Evolutionary conservation across 2,329 filamentous ascomycete genomes (phyloP), one percentile per base, ranked within the genome.

Genomic region (Ophiostoma sp.): DNA sequence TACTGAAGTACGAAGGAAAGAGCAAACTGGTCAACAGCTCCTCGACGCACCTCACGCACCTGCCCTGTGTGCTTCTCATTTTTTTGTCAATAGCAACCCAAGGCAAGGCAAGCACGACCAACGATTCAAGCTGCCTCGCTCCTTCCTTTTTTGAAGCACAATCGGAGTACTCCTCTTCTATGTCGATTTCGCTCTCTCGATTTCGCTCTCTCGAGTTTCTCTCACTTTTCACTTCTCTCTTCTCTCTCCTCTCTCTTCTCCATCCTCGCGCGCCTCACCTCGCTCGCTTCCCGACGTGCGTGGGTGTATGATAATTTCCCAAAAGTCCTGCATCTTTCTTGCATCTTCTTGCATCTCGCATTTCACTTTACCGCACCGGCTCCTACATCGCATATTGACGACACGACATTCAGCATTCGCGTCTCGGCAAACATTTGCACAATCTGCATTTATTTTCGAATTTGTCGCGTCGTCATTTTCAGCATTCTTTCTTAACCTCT

Each of bases 11-110:
- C 9, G 61, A 45, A 28, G 11, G 36, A 45, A 66, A 66, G 36
- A 66, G 61, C 57, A 61, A n/a, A 61, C 17, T 61, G 57, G 55
- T 59, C 55, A 64, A 64, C 36, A 66, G 59, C 59, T 63, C n/a
- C 33, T 36, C 33, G 33, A 8, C 33, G 33, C 33, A 36, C n/a
- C n/a, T n/a, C 31, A 39, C 31, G 57, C 59, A 64, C 33, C 59
- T 64, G 19, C 33, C 33, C 19, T 12, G 19, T 9, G 33, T 64
- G 36, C 36, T 25, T 42, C 33, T 28, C 9, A 19, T 45, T 45
- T 36, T 33, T 33, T 59, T 25, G 17, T 45, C n/a, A 66, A 66
- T 22, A 45, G 61, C 61, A 66, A 45, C 36, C 22, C 15, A 25
- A 39, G 61, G 42, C 19, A 45, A 22, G 59, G 61, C 11, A 45